These are phyloP conservation scores for Chalciporus pseudorubinellus DNA, from an alignment of 768 basidiomycete species.

Conservation along the genomic window DNA sequence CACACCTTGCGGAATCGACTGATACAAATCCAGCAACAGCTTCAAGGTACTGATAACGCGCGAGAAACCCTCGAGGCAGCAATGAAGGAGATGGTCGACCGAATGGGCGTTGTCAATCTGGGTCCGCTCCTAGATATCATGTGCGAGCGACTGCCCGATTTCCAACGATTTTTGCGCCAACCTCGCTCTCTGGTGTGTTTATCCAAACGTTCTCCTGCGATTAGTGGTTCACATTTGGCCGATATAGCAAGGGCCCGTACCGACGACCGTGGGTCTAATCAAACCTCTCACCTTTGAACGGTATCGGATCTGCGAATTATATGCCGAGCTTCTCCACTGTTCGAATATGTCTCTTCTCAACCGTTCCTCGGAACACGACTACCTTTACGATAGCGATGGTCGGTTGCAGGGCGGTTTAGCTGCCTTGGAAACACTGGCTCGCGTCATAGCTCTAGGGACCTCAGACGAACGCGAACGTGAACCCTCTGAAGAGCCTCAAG, in stretches of 20 bases:
- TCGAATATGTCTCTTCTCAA: constrained; percentile 98
- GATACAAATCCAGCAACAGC: constrained; percentile 80
- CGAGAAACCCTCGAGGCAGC: constrained; percentile 67
- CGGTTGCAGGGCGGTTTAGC: constrained; percentile 84
- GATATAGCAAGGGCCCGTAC: constrained; percentile 59
- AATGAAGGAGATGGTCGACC: constrained; percentile 78
- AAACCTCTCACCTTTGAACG: constrained; percentile 90
- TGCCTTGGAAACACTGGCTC: constrained; percentile 82
- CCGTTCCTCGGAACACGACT: constrained; percentile 63
- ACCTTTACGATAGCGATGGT: constrained; percentile 79
- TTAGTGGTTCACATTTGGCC: constrained; percentile 10
- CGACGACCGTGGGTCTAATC: constrained; percentile 71
- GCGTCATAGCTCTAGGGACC: constrained; percentile 69
- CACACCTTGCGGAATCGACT: constrained; percentile 89
- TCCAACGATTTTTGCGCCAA: constrained; percentile 65
- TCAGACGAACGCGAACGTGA: constrained; percentile 55
- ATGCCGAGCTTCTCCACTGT: constrained; percentile 95
- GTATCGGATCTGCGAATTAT: constrained; percentile 93
- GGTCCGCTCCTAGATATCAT: constrained; percentile 76
- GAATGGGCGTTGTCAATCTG: constrained; percentile 89
- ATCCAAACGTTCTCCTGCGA: constrained; percentile 1
- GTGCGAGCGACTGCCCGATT: constrained; percentile 60
- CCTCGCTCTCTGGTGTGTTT: constrained; percentile 76
- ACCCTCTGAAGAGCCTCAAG: constrained; percentile 53
- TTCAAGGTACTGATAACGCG: constrained; percentile 53